Conservation (phyloP, 2,329 filamentous ascomycete genomes). For the Trichoderma gracile region DNA sequence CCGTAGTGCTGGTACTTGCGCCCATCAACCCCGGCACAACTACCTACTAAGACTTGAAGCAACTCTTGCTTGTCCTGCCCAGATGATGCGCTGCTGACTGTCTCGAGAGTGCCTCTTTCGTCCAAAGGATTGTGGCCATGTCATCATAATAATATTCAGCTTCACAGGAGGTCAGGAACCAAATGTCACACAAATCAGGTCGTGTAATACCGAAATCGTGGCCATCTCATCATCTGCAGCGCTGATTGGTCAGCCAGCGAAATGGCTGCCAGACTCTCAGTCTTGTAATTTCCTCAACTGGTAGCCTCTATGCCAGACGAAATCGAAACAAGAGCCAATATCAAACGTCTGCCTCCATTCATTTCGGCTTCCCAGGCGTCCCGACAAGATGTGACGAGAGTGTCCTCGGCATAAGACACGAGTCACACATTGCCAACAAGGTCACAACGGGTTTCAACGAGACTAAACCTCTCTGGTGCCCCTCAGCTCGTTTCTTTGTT, state of each 20-base stretch:
- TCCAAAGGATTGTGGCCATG: no score
- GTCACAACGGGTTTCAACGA: not conserved
- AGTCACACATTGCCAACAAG: not conserved
- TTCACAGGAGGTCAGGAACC: no score
- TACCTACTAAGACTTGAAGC: not conserved
- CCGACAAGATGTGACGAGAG: not conserved
- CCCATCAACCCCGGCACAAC: not conserved
- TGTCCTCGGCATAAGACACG: not conserved
- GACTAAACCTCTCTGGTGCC: not conserved
- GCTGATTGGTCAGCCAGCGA: conserved; percentile 7
- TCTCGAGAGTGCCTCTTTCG: not conserved
- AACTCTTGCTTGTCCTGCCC: not conserved
- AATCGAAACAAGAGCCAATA: conserved; percentile 14
- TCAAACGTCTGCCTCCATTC: not conserved
- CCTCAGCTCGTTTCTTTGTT: not conserved
- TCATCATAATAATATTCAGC: no score
- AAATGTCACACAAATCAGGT: no score
- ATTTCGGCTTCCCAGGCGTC: conserved; percentile 21
- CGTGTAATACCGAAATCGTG: not conserved
- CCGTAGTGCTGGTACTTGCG: conserved; percentile 14
- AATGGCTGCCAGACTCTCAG: not conserved
- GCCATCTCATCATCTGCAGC: not conserved
- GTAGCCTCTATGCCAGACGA: conserved; percentile 5
- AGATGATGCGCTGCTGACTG: conserved; percentile 1
- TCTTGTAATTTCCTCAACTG: conserved; percentile 3